Evolutionary conservation across 768 basidiomycete species (phyloP).

Genomic region (Megacollybia marginata): DNA sequence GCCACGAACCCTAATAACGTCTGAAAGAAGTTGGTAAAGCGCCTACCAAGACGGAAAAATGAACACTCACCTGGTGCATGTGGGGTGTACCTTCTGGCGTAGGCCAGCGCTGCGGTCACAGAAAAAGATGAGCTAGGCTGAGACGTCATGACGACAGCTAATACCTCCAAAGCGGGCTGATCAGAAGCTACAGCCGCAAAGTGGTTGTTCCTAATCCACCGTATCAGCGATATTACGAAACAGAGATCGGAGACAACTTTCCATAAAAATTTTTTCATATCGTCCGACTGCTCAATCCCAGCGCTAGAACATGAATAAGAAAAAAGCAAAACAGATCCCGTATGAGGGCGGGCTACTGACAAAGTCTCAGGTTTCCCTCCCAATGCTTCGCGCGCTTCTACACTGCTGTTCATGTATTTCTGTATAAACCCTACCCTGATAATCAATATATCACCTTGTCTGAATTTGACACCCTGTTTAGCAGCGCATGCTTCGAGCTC

Average conservation of each 20-base stretch:
- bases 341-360: constrained; percentile 25
- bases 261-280: constrained; percentile 73
- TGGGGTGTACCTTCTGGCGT: constrained; percentile 30
- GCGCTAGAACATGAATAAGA: constrained; percentile 31
- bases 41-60: no score
- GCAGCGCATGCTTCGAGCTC: constrained; percentile 55
- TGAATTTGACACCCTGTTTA: constrained; percentile 49
- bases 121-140: not conserved
- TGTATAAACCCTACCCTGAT: constrained; percentile 57
- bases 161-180: constrained; percentile 57
- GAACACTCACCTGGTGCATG: constrained; percentile 58
- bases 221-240: not conserved
- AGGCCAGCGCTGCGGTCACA: constrained; percentile 44
- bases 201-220: constrained; percentile 53
- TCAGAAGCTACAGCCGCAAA: constrained; percentile 66
- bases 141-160: constrained; percentile 1
- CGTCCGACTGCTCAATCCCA: constrained; percentile 60
- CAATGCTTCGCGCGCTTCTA: constrained; percentile 38
- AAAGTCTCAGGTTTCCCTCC: constrained; percentile 39
- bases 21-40: constrained; percentile 21
- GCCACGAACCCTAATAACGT: constrained; percentile 50
- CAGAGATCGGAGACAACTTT: constrained; percentile 17
- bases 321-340: not conserved
- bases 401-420: constrained; percentile 37
- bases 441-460: constrained; percentile 53